Evolutionary conservation across 2,329 filamentous ascomycete genomes (phyloP).

Genomic region (Colletotrichum tofieldiae): DNA sequence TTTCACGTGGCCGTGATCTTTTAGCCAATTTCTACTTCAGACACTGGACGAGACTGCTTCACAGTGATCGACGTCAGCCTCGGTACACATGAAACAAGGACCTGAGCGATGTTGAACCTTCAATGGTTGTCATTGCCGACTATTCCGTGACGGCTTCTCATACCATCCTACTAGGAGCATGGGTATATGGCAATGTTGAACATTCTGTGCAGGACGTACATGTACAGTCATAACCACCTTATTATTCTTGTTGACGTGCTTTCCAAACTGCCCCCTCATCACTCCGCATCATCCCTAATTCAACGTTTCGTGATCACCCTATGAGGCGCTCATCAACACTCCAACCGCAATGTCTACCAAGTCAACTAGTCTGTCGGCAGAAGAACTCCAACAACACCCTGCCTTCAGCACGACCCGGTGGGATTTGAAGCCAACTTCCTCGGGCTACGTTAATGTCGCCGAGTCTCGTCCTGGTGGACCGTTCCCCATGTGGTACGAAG

Average conservation of each 20-base stretch:
- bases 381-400: slow-evolving; percentile 18
- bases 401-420: slow-evolving; percentile 22
- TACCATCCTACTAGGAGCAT: not conserved
- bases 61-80: not conserved
- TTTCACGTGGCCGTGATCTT: not conserved
- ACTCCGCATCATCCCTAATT: too few relatives aligned
- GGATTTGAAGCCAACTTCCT: slow-evolving; percentile 11
- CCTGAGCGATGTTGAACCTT: slow-evolving; percentile 6
- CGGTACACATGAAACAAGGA: slow-evolving; percentile 19
- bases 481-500: slow-evolving; percentile 31
- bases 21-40: not conserved
- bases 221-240: not conserved
- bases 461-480: slow-evolving; percentile 20
- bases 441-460: slow-evolving; percentile 16
- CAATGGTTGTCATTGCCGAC: not conserved
- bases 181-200: not conserved
- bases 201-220: not conserved
- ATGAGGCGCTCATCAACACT: not conserved
- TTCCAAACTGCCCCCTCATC: not conserved
- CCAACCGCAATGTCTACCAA: slow-evolving; percentile 2
- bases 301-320: too few relatives aligned
- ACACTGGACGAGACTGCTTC: not conserved
- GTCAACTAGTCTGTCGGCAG: slow-evolving; percentile 8
- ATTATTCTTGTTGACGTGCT: not conserved
- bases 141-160: not conserved